phyloP scores from a whole-genome alignment of 2,329 filamentous ascomycete genomes.

The Chalaropsis thielavioides region DNA sequence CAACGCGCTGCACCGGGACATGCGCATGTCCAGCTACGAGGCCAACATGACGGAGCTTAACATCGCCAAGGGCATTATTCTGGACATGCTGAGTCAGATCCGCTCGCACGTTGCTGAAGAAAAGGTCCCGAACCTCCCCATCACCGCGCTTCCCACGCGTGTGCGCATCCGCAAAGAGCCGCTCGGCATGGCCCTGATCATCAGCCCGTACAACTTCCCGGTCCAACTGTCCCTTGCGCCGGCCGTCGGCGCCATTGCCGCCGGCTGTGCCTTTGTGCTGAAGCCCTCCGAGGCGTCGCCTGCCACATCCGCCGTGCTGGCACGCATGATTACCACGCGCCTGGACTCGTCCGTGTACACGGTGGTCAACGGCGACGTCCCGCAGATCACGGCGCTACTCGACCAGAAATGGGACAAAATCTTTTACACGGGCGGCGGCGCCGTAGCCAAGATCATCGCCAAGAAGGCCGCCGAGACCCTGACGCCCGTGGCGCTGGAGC shows the following conservation, averaged over 20 bases:
- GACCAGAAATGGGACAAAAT: constrained; percentile 96
- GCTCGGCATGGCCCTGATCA: constrained; percentile 66
- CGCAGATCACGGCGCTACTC: constrained; percentile 68
- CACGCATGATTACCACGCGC: constrained; percentile 59
- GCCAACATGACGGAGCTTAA: constrained; percentile 57
- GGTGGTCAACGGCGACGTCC: constrained; percentile 65
- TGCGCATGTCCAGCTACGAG: constrained; percentile 67
- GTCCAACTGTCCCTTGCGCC: constrained; percentile 66
- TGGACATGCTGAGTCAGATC: constrained; percentile 64
- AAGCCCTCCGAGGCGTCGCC: constrained; percentile 83
- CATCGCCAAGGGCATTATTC: constrained; percentile 67
- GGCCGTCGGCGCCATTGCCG: constrained; percentile 77
- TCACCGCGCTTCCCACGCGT: constrained; percentile 41
- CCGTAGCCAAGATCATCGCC: constrained; percentile 72
- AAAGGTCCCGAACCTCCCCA: constrained; percentile 46
- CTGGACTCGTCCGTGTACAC: constrained; percentile 66
- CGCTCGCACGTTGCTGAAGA: constrained; percentile 76
- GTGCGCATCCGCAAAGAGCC: constrained; percentile 78
- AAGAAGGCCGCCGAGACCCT: constrained; percentile 80
- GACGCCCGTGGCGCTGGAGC: constrained; percentile 77
- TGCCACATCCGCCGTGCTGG: constrained; percentile 59
- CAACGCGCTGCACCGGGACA: constrained; percentile 62
- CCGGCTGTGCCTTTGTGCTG: constrained; percentile 75
- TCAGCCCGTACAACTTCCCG: constrained; percentile 91
- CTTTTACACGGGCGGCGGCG: constrained; percentile 75